Percentiles rank a stretch among this genome's conserved stretches.
Conservation (phyloP, 2,329 filamentous ascomycete species). For the Trichophyton benhamiae region DNA sequence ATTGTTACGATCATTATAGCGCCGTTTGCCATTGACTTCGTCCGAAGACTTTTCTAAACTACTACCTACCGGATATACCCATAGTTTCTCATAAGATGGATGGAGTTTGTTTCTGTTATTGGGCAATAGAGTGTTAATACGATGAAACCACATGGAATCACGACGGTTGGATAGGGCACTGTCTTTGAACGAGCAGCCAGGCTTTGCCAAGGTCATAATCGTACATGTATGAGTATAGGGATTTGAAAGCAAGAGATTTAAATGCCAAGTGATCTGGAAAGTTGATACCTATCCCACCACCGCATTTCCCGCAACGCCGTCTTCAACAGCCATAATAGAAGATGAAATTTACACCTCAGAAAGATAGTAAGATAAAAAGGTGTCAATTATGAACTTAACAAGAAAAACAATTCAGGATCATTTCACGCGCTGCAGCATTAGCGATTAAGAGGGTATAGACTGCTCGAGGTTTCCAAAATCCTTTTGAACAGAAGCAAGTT, state of each 20-base stretch:
- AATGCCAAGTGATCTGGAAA: background rate
- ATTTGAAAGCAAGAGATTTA: background rate
- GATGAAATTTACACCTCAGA: background rate
- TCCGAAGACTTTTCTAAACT: slow-evolving; percentile 35
- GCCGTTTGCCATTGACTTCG: slow-evolving; percentile 39
- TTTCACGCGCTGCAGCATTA: background rate
- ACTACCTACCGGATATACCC: background rate
- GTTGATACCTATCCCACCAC: background rate
- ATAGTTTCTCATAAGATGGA: background rate
- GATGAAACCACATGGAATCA: background rate
- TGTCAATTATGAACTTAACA: background rate
- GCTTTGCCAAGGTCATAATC: background rate
- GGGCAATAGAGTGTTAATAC: background rate
- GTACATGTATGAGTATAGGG: slow-evolving; percentile 6
- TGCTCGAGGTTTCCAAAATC: slow-evolving; percentile 47
- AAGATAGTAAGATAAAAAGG: background rate
- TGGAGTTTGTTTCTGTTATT: background rate
- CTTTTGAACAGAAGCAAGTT: slow-evolving; percentile 46
- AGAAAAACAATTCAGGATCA: background rate
- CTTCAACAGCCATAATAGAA: background rate
- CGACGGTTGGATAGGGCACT: background rate
- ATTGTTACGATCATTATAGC: slow-evolving; percentile 21
- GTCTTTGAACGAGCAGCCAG: background rate
- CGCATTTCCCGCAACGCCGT: background rate
- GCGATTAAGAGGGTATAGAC: slow-evolving; percentile 11